Percentiles rank a stretch among this genome's conserved stretches.
These are phyloP conservation scores for Metschnikowia borealis DNA, from an alignment of 805 yeast species.

Conservation along the genomic window DNA sequence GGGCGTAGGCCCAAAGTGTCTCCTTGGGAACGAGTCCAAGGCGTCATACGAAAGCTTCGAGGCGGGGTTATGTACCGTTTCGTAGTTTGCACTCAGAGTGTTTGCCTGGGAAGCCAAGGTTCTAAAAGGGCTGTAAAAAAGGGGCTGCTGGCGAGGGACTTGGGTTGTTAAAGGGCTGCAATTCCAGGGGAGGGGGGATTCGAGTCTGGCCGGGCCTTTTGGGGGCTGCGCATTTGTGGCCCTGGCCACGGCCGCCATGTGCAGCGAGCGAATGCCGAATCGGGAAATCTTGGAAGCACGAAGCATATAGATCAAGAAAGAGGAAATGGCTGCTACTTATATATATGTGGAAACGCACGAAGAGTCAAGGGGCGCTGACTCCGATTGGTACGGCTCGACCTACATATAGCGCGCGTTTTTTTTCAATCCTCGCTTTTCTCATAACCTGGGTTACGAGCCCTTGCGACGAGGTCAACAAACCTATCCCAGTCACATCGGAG, in stretches of 20 bases:
- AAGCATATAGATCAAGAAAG: too few relatives aligned
- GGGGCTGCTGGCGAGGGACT: too few relatives aligned
- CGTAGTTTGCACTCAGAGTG: constrained; percentile 53
- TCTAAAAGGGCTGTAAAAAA: background rate
- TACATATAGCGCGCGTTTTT: background rate
- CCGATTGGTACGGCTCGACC: background rate
- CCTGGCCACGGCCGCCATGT: too few relatives aligned
- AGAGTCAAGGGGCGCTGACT: background rate
- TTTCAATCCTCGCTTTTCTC: too few relatives aligned
- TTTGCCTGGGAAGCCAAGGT: constrained; percentile 35
- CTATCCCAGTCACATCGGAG: background rate
- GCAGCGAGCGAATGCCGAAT: too few relatives aligned
- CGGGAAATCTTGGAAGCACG: too few relatives aligned
- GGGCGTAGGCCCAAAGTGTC: constrained; percentile 85
- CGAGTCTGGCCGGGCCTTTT: too few relatives aligned
- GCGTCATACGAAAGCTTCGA: constrained; percentile 23
- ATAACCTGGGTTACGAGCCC: background rate
- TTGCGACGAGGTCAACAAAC: too few relatives aligned
- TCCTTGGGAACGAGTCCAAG: constrained; percentile 80
- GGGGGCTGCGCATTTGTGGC: too few relatives aligned
- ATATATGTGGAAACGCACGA: background rate
- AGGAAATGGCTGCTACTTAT: background rate
- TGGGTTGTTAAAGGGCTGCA: too few relatives aligned
- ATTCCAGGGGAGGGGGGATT: too few relatives aligned
- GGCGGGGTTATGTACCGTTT: constrained; percentile 43